A percentile compares a stretch with the other conserved stretches of the same genome.
These are phyloP conservation scores for Solanum chiquidenum DNA, from an alignment of 257 asterid genomes.

Conservation along the genomic window DNA sequence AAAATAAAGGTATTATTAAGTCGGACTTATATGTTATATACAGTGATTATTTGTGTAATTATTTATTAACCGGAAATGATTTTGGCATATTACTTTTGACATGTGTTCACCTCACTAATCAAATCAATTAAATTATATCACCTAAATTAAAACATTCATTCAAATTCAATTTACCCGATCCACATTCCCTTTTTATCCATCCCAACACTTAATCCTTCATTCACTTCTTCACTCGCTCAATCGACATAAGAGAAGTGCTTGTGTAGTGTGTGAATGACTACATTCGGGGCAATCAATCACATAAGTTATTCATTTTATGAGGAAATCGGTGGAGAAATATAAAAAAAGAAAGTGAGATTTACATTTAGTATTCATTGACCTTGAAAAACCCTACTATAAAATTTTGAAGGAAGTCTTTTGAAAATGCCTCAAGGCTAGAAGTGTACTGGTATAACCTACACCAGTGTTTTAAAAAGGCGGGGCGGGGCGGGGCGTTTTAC, in stretches of 20 bases:
- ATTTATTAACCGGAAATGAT: too few species aligned
- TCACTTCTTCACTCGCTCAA: background rate
- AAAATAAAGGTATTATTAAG: too few species aligned
- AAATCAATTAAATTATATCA: background rate
- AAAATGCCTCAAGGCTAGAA: background rate
- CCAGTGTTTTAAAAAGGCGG: too few species aligned
- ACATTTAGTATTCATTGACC: too few species aligned
- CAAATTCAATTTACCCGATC: background rate
- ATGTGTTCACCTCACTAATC: background rate
- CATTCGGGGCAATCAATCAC: background rate
- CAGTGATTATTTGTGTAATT: fast-evolving
- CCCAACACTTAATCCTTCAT: background rate
- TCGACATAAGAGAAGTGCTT: background rate
- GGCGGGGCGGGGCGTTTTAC: too few species aligned
- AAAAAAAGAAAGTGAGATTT: too few species aligned
- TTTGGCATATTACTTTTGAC: too few species aligned
- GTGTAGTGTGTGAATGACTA: background rate
- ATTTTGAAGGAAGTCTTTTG: background rate
- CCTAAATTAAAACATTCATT: too few species aligned
- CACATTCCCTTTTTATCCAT: background rate
- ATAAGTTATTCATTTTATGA: background rate
- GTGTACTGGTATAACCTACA: background rate
- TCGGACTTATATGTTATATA: too few species aligned
- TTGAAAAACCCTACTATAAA: too few species aligned
- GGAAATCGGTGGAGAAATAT: background rate